Evolutionary conservation across 2,329 filamentous ascomycete species (phyloP).

Genomic region (Botryosphaeria dothidea): DNA sequence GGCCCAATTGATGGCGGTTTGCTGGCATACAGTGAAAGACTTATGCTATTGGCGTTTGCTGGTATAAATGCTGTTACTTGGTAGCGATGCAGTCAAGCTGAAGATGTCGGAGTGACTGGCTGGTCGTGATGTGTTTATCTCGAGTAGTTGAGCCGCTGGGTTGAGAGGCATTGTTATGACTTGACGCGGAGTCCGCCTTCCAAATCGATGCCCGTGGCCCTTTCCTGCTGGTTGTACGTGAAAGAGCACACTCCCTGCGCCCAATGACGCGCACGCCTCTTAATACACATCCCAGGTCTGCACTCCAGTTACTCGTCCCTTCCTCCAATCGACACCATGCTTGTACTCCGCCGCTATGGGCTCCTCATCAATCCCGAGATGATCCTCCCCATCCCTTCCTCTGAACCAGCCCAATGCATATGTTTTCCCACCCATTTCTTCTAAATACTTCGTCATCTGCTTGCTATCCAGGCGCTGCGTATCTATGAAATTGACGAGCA

Average conservation of each 20-base stretch:
- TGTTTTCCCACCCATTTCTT: constrained; percentile 61
- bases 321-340: constrained; percentile 54
- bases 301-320: constrained; percentile 32
- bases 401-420: constrained; percentile 79
- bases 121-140: neutral
- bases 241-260: too few species aligned
- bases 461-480: constrained; percentile 64
- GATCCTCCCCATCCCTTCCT: constrained; percentile 70
- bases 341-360: constrained; percentile 66
- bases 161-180: neutral
- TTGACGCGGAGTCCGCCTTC: neutral
- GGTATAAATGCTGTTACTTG: neutral
- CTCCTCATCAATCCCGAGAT: constrained; percentile 78
- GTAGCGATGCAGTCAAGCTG: neutral
- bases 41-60: neutral
- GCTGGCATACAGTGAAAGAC: neutral
- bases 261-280: too few species aligned
- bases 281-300: constrained; percentile 35
- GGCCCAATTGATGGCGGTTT: neutral
- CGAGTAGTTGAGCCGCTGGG: neutral
- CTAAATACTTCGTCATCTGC: constrained; percentile 63
- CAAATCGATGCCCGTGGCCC: neutral
- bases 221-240: too few species aligned
- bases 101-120: neutral
- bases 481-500: constrained; percentile 74